phyloP scores from a whole-genome alignment of 1,284 basidiomycete species.

The Polyporus tsugae region DNA sequence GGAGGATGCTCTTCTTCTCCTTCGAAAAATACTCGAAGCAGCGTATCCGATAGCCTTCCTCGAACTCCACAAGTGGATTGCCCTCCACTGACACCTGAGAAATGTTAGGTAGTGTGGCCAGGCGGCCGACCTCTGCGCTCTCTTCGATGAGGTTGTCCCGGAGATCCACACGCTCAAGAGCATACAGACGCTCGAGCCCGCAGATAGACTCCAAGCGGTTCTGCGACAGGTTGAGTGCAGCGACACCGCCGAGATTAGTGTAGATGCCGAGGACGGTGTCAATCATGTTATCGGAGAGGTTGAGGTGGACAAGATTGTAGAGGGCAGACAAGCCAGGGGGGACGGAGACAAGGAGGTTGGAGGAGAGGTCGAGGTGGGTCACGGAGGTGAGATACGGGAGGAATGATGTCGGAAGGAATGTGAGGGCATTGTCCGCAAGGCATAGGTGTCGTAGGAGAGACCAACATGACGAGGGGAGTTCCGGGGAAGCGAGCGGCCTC shows the following conservation, averaged over 20 bases:
- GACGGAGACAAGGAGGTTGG: conserved; percentile 88
- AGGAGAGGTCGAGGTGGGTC: conserved; percentile 90
- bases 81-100: conserved; percentile 81
- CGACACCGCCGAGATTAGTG: conserved; percentile 80
- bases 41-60: conserved; percentile 77
- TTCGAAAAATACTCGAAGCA: conserved; percentile 87
- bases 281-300: conserved; percentile 95
- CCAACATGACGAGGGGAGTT: conserved; percentile 78
- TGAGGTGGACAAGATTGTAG: conserved; percentile 84
- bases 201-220: conserved; percentile 95
- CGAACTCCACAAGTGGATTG: conserved; percentile 79
- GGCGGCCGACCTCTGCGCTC: conserved; percentile 84
- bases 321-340: conserved; percentile 80
- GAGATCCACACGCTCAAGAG: conserved; percentile 89
- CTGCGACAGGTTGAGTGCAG: conserved; percentile 78
- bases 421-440: conserved; percentile 85
- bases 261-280: conserved; percentile 93
- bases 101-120: conserved; percentile 83
- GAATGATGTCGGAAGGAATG: conserved; percentile 80
- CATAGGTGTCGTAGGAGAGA: conserved; percentile 79
- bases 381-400: conserved; percentile 79
- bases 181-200: conserved; percentile 88
- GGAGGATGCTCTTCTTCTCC: conserved; percentile 74
- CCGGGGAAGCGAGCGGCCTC: conserved; percentile 36
- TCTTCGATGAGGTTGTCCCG: conserved; percentile 86